These are phyloP conservation scores for Tolypocladium amazonense DNA, from an alignment of 2,329 filamentous ascomycete genomes.

Conservation along the genomic window DNA sequence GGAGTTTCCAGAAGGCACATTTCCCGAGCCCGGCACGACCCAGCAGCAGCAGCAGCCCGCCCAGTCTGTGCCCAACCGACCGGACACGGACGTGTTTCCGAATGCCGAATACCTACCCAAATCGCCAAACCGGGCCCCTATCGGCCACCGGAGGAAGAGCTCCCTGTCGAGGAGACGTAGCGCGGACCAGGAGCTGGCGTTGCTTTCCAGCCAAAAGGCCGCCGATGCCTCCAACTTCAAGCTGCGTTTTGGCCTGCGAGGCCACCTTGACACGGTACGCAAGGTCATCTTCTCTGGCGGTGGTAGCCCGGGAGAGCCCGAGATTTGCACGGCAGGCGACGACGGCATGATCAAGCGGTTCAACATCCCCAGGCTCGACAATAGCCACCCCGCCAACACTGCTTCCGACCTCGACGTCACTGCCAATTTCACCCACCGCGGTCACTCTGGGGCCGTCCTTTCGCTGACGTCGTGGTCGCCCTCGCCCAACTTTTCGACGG, in stretches of 20 bases:
- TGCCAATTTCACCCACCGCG: conserved; percentile 90
- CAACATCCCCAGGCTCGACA: conserved; percentile 78
- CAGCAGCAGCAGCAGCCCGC: conserved; percentile 22
- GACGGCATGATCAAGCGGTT: conserved; percentile 95
- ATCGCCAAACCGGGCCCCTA: conserved; percentile 61
- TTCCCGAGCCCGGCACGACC: conserved; percentile 40
- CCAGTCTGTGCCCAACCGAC: conserved; percentile 48
- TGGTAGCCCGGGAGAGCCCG: conserved; percentile 87
- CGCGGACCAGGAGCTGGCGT: conserved; percentile 52
- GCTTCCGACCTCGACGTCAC: conserved; percentile 79
- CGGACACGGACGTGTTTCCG: conserved; percentile 82
- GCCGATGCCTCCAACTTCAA: conserved; percentile 74
- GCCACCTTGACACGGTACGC: conserved; percentile 87
- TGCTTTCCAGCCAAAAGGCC: conserved; percentile 42
- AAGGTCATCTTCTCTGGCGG: conserved; percentile 95
- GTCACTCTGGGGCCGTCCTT: conserved; percentile 84
- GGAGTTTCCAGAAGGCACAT: conserved; percentile 82
- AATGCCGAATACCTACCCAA: conserved; percentile 70
- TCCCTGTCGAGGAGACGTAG: conserved; percentile 65
- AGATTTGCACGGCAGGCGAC: conserved; percentile 92
- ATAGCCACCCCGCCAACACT: conserved; percentile 38
- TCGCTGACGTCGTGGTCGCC: conserved; percentile 80
- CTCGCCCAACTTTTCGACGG: conserved; percentile 79
- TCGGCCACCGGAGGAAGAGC: conserved; percentile 68
- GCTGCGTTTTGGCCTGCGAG: conserved; percentile 80